Percentiles rank a stretch among this genome's conserved stretches.
Conservation (phyloP, 2,329 filamentous ascomycete species). For the Onygenales sp. region DNA sequence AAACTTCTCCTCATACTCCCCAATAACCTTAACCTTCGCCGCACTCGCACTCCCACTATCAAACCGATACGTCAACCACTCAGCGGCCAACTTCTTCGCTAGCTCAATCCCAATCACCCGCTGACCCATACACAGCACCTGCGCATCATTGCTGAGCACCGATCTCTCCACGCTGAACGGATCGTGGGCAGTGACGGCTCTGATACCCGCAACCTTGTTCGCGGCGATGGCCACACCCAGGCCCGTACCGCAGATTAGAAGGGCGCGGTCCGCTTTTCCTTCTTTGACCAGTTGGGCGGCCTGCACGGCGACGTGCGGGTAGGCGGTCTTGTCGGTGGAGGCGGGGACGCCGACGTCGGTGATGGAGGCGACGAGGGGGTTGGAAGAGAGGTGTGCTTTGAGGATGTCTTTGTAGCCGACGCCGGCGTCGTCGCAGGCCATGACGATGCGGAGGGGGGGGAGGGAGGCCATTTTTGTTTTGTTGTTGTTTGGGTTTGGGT, state of each 20-base stretch:
- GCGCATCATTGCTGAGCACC: constrained; percentile 74
- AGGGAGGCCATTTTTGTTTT: constrained; percentile 1
- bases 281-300: constrained; percentile 49
- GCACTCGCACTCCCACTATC: constrained; percentile 57
- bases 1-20: constrained; percentile 33
- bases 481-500: background rate
- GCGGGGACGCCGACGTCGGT: constrained; percentile 65
- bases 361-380: constrained; percentile 57
- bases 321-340: constrained; percentile 64
- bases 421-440: constrained; percentile 64
- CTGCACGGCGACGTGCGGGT: constrained; percentile 67
- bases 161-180: constrained; percentile 74
- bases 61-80: constrained; percentile 80
- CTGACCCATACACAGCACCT: constrained; percentile 81
- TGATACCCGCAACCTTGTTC: constrained; percentile 75
- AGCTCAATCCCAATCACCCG: constrained; percentile 73
- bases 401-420: constrained; percentile 70
- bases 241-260: constrained; percentile 78
- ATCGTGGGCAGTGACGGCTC: constrained; percentile 84
- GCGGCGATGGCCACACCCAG: constrained; percentile 81
- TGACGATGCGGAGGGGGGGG: constrained; percentile 48
- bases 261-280: constrained; percentile 59
- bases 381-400: constrained; percentile 59
- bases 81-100: constrained; percentile 63
- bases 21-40: constrained; percentile 46